Percentiles rank a stretch among this genome's conserved stretches.
These are phyloP conservation scores for Verbascum thapsus DNA, from an alignment of 257 asterid species.

Conservation along the genomic window DNA sequence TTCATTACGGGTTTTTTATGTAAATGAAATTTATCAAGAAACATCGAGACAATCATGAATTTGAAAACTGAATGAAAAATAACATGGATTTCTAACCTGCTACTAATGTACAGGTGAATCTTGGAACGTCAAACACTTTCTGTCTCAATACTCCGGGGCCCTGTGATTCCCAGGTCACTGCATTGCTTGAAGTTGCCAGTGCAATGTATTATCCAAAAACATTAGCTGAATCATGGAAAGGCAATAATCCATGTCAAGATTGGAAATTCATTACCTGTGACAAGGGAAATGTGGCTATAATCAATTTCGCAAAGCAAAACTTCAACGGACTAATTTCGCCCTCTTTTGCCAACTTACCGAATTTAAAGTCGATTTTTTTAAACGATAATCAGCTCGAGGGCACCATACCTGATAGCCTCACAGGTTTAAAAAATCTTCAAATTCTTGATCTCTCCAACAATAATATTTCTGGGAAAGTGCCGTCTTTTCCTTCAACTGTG, in stretches of 20 bases:
- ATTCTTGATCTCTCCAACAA: conserved; percentile 77
- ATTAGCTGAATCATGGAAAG: conserved; percentile 70
- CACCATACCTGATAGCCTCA: conserved; percentile 55
- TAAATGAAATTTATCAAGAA: too few relatives aligned
- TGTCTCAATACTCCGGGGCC: conserved; percentile 63
- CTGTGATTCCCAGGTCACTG: conserved; percentile 67
- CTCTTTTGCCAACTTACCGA: conserved; percentile 50
- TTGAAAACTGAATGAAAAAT: too few relatives aligned
- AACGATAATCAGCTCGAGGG: conserved; percentile 66
- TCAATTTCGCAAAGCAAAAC: conserved; percentile 60
- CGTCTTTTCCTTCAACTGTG: conserved; percentile 47
- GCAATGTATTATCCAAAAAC: conserved; percentile 56
- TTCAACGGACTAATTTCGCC: conserved; percentile 72
- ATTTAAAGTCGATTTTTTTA: conserved; percentile 45
- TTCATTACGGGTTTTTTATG: too few relatives aligned
- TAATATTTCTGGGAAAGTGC: conserved; percentile 73
- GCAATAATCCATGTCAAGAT: conserved; percentile 63
- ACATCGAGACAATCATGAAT: too few relatives aligned
- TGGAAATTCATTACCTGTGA: conserved; percentile 68
- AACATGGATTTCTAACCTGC: too few relatives aligned
- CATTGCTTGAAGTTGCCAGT: conserved; percentile 55
- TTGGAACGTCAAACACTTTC: conserved; percentile 55
- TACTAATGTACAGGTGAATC: conserved; percentile 13
- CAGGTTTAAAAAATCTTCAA: conserved; percentile 49
- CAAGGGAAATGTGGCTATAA: conserved; percentile 48